Base-by-base conservation (phyloP, 495 filamentous ascomycete genomes). In the Sabuloglossum arenarium region DNA sequence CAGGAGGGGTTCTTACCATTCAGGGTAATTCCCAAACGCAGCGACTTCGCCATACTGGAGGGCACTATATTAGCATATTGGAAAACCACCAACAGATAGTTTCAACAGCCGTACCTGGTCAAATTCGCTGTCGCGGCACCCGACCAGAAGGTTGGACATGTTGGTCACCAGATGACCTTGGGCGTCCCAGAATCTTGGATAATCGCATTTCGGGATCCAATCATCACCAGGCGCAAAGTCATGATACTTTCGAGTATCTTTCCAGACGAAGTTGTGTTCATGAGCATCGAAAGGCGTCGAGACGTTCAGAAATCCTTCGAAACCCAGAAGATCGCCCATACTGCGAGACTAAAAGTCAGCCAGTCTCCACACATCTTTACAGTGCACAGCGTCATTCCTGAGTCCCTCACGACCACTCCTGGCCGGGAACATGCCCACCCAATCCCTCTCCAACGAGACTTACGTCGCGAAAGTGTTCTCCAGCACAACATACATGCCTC, bases 401-500 rank as follows among this genome's bases (percentile, higher is more conserved):
- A n/a, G n/a, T n/a, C n/a, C n/a, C n/a, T n/a, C n/a, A n/a, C n/a
- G n/a, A n/a, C n/a, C n/a, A n/a, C n/a, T n/a, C n/a, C n/a, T n/a
- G n/a, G n/a, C n/a, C n/a, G n/a, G n/a, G n/a, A n/a, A n/a, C n/a
- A n/a, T n/a, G n/a, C n/a, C n/a, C n/a, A n/a, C n/a, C n/a, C n/a
- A n/a, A n/a, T n/a, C n/a, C n/a, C n/a, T n/a, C n/a, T n/a, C n/a
- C n/a, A n/a, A n/a, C n/a, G 24, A 19, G 29, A 71, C 73, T 75
- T 67, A 79, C 72, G 81, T 85, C 34, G 80, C 73, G 63, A 85
- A 72, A 10, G 82, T 86, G 59, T 85, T 84, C 59, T 86, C 82
- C 60, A 85, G 68, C 21, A 86, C 68, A 28, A 85, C 79, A 68
- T 80, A 84, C 80, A 86, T 85, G 42, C 74, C 76, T 6, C 78